phyloP scores from a whole-genome alignment of 2,329 filamentous ascomycete species.

The Sclerotinia trifoliorum region DNA sequence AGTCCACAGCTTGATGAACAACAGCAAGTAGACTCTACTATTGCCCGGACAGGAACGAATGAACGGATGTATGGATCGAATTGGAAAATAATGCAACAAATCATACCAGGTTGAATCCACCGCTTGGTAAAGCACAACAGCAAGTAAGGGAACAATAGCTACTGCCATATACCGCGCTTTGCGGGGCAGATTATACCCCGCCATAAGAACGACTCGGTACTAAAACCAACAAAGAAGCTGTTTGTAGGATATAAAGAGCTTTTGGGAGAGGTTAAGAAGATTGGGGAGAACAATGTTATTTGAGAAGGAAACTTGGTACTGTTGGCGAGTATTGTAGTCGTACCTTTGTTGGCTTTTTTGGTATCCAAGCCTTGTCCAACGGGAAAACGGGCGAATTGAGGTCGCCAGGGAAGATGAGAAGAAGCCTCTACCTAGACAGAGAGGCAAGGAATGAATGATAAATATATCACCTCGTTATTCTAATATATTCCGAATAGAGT shows the following conservation, averaged over 20 bases:
- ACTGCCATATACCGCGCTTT: conserved; percentile 7
- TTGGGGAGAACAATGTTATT: conserved; percentile 2
- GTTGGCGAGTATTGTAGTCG: conserved; percentile 6
- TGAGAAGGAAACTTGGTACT: background rate
- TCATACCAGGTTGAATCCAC: conserved; percentile 30
- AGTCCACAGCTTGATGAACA: conserved; percentile 27
- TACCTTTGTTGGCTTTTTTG: conserved; percentile 17
- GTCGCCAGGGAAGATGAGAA: conserved; percentile 20
- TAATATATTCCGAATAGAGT: background rate
- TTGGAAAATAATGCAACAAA: background rate
- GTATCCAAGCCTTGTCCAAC: background rate
- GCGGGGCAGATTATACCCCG: conserved; percentile 9
- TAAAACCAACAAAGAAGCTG: conserved; percentile 3
- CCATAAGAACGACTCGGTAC: conserved; percentile 25
- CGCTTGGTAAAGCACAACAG: conserved; percentile 29
- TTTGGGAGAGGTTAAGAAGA: background rate
- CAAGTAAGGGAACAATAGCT: conserved; percentile 28
- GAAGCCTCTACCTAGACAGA: conserved; percentile 11
- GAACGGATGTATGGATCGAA: background rate
- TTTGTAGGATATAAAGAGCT: background rate
- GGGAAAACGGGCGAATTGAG: conserved; percentile 13
- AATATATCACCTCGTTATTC: background rate
- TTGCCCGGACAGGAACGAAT: background rate
- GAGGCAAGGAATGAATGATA: background rate
- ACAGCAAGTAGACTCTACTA: conserved; percentile 24